Evolutionary conservation across 805 yeast genomes (phyloP).

Genomic region (Cyberlindnera galapagoensis): DNA sequence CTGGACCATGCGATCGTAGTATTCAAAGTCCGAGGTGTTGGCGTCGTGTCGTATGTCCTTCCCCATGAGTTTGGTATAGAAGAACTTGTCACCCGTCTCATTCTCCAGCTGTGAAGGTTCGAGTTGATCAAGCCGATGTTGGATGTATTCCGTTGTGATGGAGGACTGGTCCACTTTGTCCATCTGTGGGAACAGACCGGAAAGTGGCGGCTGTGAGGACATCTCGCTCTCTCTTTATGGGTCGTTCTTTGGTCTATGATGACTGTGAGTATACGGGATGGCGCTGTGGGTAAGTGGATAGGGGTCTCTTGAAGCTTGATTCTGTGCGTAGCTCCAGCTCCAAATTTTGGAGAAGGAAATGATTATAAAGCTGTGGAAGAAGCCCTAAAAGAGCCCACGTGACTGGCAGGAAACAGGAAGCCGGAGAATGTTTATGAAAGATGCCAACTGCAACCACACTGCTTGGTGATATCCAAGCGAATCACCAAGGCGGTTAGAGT

Average conservation of each 20-base stretch:
- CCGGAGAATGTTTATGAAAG: no score
- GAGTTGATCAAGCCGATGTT: conserved; percentile 11
- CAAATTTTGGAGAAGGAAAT: no score
- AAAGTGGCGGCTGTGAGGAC: background rate
- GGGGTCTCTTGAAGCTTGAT: no score
- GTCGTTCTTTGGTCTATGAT: no score
- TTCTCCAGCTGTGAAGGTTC: conserved; percentile 15
- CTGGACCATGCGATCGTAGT: conserved; percentile 28
- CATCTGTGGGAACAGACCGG: background rate
- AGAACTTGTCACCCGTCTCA: conserved; percentile 25
- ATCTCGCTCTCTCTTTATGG: background rate
- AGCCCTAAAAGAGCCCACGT: no score
- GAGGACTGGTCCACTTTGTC: conserved; percentile 11
- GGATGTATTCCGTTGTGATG: conserved; percentile 11
- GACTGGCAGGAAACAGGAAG: no score
- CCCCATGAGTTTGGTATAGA: conserved; percentile 20
- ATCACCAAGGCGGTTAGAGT: background rate
- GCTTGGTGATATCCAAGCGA: no score
- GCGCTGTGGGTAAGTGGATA: no score
- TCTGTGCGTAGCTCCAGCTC: no score
- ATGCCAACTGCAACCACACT: no score
- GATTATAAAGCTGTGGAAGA: no score
- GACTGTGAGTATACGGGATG: no score
- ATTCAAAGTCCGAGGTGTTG: conserved; percentile 25
- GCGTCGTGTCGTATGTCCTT: conserved; percentile 6